Base-by-base conservation (phyloP, 1,139 yeast species). In the Hyphopichia buzzinii region DNA sequence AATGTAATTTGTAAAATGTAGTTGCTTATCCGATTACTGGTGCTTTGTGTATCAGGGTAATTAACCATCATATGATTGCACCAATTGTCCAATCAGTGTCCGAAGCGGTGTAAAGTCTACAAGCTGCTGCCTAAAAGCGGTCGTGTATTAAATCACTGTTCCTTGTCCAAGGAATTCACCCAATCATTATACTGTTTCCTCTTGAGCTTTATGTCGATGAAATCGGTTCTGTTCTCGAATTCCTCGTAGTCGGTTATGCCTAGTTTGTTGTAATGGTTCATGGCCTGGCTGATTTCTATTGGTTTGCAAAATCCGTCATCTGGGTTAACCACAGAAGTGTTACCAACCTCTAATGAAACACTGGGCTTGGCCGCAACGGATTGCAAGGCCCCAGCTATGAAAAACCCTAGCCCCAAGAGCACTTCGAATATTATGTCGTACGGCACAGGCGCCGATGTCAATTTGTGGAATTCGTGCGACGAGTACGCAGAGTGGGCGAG, bases 401-500 rank as follows among this genome's bases (percentile, higher is more conserved):
- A 50, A 15, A 72, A 36, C 3, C 64, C 36, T 5, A 74, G 54
- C 2, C 76, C 78, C 10, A 68, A 39, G 7, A 67, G 36, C 0
- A 71, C 59, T 48, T 77, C 81, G 17, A 70, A 39, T 16, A 59
- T 45, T 3, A 76, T 58, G 44, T 75, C 79, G 7, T 33, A 33
- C 3, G 36, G 36, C 11, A 44, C 33, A n/a, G 39, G 41, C 8
- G 55, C 33, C 17, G 59, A 54, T 16, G 54, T 40, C 21, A 70
- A 51, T 47, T 69, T 76, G 40, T 72, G 74, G 50, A 67, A 64
- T 46, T 76, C 80, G 46, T 68, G 69, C 1, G 79, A 65, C 10
- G 81, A 75, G 44, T 74, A 76, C 3, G 73, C 77, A 3, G 79
- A 64, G 48, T 77, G 81, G 10, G 59, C 31, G 26, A 72, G 54